A percentile compares a stretch with the other conserved stretches of the same genome.
phyloP scores from a whole-genome alignment of 371 early-diverging fungal species.

The Phascolomyces articulosus region DNA sequence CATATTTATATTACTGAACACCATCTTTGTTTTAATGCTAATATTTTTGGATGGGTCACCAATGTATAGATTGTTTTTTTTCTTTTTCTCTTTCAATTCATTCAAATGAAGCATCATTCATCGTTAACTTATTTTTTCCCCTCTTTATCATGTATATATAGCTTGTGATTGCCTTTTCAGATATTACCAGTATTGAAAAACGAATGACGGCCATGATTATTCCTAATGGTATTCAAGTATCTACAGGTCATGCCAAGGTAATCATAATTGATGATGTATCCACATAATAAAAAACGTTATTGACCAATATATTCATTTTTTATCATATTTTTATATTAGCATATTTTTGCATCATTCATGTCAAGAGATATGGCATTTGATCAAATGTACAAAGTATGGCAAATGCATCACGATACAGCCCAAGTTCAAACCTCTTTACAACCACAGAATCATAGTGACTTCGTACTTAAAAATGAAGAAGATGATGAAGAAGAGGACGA shows the following conservation, averaged over 20 bases:
- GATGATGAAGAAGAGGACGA: conserved; percentile 10
- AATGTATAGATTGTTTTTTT: conserved; percentile 51
- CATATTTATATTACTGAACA: conserved; percentile 86
- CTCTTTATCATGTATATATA: conserved; percentile 14
- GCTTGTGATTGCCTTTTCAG: conserved; percentile 75
- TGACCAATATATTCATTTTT: not conserved
- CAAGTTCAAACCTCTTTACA: not conserved
- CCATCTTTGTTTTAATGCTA: conserved; percentile 91
- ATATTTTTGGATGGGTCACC: conserved; percentile 95
- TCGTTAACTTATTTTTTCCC: no score
- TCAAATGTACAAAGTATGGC: conserved; percentile 66
- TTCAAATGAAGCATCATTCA: no score
- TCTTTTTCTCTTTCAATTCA: no score
- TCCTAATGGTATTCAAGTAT: conserved; percentile 80
- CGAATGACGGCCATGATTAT: conserved; percentile 78
- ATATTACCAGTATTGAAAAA: conserved; percentile 79
- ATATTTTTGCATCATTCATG: conserved; percentile 75
- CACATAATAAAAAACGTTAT: conserved; percentile 15
- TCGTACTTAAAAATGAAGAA: not conserved
- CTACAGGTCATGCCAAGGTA: conserved; percentile 63
- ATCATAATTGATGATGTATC: no score
- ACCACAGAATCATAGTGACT: not conserved
- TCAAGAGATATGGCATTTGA: conserved; percentile 70
- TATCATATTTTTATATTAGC: conserved; percentile 19
- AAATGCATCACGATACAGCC: conserved; percentile 15